Conservation (phyloP, 2,329 filamentous ascomycete genomes). For the Juglanconis oblonga region DNA sequence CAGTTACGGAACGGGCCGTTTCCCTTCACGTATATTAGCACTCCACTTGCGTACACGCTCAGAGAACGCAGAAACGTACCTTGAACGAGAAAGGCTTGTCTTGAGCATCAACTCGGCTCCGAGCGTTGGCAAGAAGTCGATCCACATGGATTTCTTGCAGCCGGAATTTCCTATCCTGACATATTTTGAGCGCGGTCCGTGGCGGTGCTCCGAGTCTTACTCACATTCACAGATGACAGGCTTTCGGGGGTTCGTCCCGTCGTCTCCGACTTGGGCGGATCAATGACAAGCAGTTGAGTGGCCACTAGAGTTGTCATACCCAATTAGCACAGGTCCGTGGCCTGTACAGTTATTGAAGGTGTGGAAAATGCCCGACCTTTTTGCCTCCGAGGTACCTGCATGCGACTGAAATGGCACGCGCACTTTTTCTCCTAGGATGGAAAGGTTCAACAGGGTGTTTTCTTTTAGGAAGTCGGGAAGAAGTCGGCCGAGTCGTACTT, state of each 20-base stretch:
- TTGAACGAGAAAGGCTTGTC: conserved; percentile 23
- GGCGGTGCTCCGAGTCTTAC: not conserved
- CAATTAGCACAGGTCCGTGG: not conserved
- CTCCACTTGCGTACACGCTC: not conserved
- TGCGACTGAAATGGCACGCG: conserved; percentile 25
- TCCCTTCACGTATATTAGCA: conserved; percentile 17
- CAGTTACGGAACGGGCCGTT: conserved; percentile 27
- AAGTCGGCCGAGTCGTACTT: not conserved
- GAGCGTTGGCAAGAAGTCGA: conserved; percentile 1
- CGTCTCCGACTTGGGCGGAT: not conserved
- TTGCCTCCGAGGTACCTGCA: conserved; percentile 22
- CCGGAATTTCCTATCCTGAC: not conserved
- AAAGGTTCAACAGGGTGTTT: not conserved
- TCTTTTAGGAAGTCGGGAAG: not conserved
- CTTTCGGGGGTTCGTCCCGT: not conserved
- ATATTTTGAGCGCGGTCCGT: not conserved
- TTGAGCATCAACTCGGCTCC: conserved; percentile 7
- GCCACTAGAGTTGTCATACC: not conserved
- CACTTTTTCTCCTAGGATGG: conserved; percentile 11
- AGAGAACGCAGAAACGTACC: conserved; percentile 17
- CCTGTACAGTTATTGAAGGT: not conserved
- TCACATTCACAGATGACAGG: not conserved
- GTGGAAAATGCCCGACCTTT: conserved; percentile 18
- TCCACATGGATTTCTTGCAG: conserved; percentile 8
- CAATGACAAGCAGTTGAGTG: not conserved